A percentile compares a stretch with the other conserved stretches of the same genome.
phyloP scores from a whole-genome alignment of 345 rosid genomes.

The Bruguiera sexangula region DNA sequence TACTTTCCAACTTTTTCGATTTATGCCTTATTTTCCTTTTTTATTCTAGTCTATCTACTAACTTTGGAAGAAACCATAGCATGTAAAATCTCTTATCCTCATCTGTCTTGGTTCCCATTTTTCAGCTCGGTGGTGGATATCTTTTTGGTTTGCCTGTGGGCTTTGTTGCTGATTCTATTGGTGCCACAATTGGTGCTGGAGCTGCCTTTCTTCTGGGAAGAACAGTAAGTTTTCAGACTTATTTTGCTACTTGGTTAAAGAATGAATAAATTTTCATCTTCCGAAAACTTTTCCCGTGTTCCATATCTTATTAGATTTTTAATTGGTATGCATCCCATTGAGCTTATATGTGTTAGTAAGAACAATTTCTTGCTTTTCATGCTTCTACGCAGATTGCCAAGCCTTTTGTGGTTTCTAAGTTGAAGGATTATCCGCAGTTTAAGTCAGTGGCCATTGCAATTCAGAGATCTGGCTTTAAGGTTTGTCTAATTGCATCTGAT shows the following conservation, averaged over 20 bases:
- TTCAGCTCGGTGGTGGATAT: slow-evolving; percentile 98
- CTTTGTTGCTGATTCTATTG: slow-evolving; percentile 89
- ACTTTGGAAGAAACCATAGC: neutral
- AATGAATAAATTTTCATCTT: too few relatives aligned
- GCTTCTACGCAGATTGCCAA: slow-evolving; percentile 56
- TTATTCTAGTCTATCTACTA: neutral
- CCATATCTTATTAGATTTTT: too few relatives aligned
- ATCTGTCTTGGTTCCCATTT: slow-evolving; percentile 22
- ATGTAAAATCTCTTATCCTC: neutral
- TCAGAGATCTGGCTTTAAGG: slow-evolving; percentile 92
- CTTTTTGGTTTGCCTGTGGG: slow-evolving; percentile 94
- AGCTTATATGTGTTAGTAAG: neutral
- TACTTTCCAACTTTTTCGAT: neutral
- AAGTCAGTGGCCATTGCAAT: slow-evolving; percentile 84
- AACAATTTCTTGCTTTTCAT: neutral
- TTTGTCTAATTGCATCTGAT: slow-evolving; percentile 26
- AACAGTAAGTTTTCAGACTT: slow-evolving; percentile 44
- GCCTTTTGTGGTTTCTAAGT: slow-evolving; percentile 75
- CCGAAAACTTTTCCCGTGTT: too few relatives aligned
- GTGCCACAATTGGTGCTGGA: slow-evolving; percentile 88
- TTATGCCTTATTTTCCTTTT: neutral
- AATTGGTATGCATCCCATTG: too few relatives aligned
- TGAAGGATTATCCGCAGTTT: slow-evolving; percentile 95
- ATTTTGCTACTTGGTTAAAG: neutral
- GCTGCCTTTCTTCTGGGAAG: slow-evolving; percentile 95